A percentile compares a stretch with the other conserved stretches of the same genome.
Conservation (phyloP, 768 basidiomycete genomes). For the Leccinum olivaceopallidum region DNA sequence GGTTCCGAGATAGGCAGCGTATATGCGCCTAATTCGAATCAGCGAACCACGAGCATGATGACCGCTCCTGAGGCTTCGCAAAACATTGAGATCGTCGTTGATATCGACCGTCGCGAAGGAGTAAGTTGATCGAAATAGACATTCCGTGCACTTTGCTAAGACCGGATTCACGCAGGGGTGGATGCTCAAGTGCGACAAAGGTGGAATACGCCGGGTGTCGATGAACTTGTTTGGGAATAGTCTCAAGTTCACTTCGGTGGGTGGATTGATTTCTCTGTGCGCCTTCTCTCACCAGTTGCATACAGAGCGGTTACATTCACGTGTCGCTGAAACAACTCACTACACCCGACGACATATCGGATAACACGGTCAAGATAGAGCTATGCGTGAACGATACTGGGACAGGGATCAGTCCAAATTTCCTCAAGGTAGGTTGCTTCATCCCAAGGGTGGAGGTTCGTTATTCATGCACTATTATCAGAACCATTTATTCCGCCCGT, state of each 20-base stretch:
- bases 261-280: conserved; percentile 23
- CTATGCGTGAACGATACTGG: conserved; percentile 87
- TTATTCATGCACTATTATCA: conserved; percentile 26
- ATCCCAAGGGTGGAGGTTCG: neutral
- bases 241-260: conserved; percentile 84
- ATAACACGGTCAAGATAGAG: conserved; percentile 72
- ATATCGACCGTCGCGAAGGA: conserved; percentile 71
- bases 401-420: conserved; percentile 94
- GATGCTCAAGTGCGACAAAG: conserved; percentile 86
- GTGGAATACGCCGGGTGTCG: conserved; percentile 85
- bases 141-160: conserved; percentile 7
- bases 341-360: conserved; percentile 48
- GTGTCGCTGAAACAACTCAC: conserved; percentile 78
- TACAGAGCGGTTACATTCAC: conserved; percentile 85
- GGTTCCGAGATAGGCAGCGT: conserved; percentile 90
- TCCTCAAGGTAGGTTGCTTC: conserved; percentile 64
- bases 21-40: conserved; percentile 71
- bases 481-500: conserved; percentile 96
- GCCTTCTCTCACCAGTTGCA: conserved; percentile 6
- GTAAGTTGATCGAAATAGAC: conserved; percentile 39
- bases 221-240: conserved; percentile 97
- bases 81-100: conserved; percentile 85
- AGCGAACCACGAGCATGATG: conserved; percentile 43
- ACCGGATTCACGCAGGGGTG: conserved; percentile 61
- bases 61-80: conserved; percentile 35